Base-by-base conservation (phyloP, 163 green algal genomes). In the Smithsoniella earleae region DNA sequence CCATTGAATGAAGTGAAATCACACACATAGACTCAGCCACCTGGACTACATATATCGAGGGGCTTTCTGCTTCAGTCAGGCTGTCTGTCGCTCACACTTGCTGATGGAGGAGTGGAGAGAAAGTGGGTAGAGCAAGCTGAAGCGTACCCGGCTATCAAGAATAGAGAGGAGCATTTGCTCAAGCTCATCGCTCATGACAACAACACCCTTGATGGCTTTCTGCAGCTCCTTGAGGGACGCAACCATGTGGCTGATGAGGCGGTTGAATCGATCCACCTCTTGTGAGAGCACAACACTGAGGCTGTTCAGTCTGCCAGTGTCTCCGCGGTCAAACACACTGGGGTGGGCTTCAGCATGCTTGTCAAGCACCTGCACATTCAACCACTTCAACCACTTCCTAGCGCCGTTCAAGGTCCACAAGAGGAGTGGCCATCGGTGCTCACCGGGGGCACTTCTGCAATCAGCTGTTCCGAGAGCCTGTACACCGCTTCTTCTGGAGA, bases 141-240 rank as follows among this genome's bases (percentile, higher is more conserved):
- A 36, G 13, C 75, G 34, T 20, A 85, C 82, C 79, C 88, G 75
- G 76, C 90, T 92, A 76, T 85, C 86, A 36, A 92, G 80, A 74
- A 95, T 83, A 63, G 66, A 76, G 40, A 81, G 83, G 79, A 87
- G 88, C 78, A 92, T 88, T 8, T 58, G 72, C 78, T 95, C 89
- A 37, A 95, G 79, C 66, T 93, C 87, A 16, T 64, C 76, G 64
- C 80, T 90, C 89, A 95, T 95, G 4, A 94, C 87, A 54, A 92
- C 86, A 77, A 89, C 46, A 16, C 88, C 88, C 62, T 88, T 81
- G 74, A 94, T 89, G 1, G 87, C 88, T 72, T 85, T 86, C 77
- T 92, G 82, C 36, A 94, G 84, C 78, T 89, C 82, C 34, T 4
- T 45, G 37, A 92, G 77, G 49, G 79, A 87, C 25, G 22, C 43